These are phyloP conservation scores for Adiantum capillusveneris DNA, from an alignment of 75 land plant genomes.

Conservation along the genomic window DNA sequence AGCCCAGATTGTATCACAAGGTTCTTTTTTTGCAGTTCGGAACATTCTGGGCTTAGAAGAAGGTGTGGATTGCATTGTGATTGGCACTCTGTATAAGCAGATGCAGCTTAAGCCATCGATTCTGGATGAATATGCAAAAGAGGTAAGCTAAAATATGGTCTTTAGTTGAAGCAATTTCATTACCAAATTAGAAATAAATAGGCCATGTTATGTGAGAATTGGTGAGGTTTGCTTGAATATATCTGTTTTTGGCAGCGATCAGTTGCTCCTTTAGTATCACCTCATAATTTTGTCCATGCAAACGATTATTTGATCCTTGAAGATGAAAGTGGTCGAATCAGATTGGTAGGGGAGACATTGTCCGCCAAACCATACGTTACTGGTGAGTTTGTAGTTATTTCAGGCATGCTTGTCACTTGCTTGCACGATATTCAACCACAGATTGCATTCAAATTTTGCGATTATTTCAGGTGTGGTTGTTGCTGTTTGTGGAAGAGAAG, in stretches of 20 bases:
- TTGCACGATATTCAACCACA: too few species aligned
- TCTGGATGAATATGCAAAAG: slow-evolving; percentile 96
- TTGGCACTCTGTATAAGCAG: slow-evolving; percentile 95
- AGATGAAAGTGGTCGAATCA: slow-evolving; percentile 98
- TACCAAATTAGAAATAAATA: too few species aligned
- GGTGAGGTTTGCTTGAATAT: too few species aligned
- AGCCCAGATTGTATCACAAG: too few species aligned
- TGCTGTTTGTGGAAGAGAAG: slow-evolving; percentile 80
- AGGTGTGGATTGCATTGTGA: slow-evolving; percentile 74
- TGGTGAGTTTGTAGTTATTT: slow-evolving; percentile 36
- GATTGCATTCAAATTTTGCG: too few species aligned
- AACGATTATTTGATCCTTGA: slow-evolving; percentile 86
- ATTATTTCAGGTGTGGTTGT: slow-evolving; percentile 58
- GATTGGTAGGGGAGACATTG: slow-evolving; percentile 50
- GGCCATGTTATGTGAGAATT: too few species aligned
- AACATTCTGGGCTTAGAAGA: slow-evolving; percentile 77
- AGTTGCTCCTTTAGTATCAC: slow-evolving; percentile 58
- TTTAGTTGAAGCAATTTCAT: slow-evolving; percentile 2
- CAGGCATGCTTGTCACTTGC: too few species aligned
- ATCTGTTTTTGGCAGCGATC: slow-evolving; percentile 57
- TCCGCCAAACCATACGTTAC: slow-evolving; percentile 69
- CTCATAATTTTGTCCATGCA: slow-evolving; percentile 79
- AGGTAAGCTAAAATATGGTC: slow-evolving; percentile 37
- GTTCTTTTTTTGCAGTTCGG: slow-evolving; percentile 57
- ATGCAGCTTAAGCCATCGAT: slow-evolving; percentile 95